These are phyloP conservation scores for Groenewaldozyma sp. DNA, from an alignment of 1,139 yeast species.

Conservation along the genomic window DNA sequence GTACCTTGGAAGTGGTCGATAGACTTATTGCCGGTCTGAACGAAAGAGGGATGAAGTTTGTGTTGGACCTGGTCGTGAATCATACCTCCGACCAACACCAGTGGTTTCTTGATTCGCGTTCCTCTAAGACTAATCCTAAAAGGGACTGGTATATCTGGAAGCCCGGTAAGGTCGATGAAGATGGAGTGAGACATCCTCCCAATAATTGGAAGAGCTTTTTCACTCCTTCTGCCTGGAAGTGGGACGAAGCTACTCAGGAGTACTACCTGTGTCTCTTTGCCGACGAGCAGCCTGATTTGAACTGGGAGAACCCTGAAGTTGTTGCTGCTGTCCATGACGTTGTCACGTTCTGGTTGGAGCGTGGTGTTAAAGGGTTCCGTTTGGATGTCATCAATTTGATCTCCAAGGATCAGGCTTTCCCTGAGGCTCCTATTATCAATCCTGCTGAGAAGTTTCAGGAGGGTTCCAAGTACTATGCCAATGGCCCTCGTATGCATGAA, in stretches of 20 bases:
- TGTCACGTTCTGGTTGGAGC: slow-evolving; percentile 45
- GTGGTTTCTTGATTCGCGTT: slow-evolving; percentile 50
- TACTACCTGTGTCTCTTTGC: slow-evolving; percentile 49
- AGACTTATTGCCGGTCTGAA: slow-evolving; percentile 40
- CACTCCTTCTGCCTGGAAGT: slow-evolving; percentile 43
- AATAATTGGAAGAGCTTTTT: slow-evolving; percentile 49
- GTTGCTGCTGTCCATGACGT: slow-evolving; percentile 43
- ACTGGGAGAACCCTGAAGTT: slow-evolving; percentile 49
- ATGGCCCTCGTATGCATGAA: slow-evolving; percentile 51
- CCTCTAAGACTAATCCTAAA: slow-evolving; percentile 45
- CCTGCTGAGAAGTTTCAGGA: slow-evolving; percentile 36
- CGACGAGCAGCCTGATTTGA: slow-evolving; percentile 46
- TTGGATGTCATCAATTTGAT: slow-evolving; percentile 48
- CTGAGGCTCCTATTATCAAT: slow-evolving; percentile 42
- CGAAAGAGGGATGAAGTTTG: slow-evolving; percentile 41
- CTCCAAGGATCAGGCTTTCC: slow-evolving; percentile 42
- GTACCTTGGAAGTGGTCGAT: slow-evolving; percentile 46
- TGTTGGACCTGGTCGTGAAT: slow-evolving; percentile 50
- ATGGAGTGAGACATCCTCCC: slow-evolving; percentile 46
- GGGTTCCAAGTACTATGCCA: slow-evolving; percentile 28
- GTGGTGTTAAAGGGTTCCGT: slow-evolving; percentile 52
- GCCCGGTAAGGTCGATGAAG: slow-evolving; percentile 38
- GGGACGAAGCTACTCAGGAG: slow-evolving; percentile 44
- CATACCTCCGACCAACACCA: slow-evolving; percentile 48
- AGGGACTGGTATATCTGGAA: slow-evolving; percentile 59